A percentile compares a stretch with the other conserved stretches of the same genome.
Conservation (phyloP, 768 basidiomycete genomes). For the Strobilomyces dryophilus region DNA sequence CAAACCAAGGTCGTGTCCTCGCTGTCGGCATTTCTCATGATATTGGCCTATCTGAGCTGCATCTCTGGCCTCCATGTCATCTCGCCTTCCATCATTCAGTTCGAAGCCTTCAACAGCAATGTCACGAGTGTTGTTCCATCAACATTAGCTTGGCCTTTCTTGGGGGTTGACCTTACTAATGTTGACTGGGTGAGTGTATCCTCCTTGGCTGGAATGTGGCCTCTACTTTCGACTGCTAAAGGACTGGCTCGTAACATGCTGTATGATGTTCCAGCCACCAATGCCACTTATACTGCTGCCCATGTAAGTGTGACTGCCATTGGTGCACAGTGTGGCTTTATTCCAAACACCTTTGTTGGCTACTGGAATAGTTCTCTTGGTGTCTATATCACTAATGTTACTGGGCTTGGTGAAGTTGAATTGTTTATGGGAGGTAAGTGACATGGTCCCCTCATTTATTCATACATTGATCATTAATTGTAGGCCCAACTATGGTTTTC, state of each 20-base stretch:
- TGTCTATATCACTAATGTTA: background rate
- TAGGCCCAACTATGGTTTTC: background rate
- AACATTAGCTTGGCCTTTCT: too few relatives aligned
- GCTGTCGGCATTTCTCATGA: background rate
- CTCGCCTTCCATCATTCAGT: background rate
- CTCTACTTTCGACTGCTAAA: background rate
- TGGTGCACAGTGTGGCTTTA: background rate
- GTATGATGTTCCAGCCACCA: background rate
- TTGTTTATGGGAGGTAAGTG: background rate
- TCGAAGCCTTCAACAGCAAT: too few relatives aligned
- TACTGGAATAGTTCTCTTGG: background rate
- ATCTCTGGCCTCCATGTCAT: background rate
- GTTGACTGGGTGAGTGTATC: background rate
- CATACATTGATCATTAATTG: background rate
- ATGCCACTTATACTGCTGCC: background rate
- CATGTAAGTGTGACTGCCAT: background rate
- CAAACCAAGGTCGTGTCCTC: background rate
- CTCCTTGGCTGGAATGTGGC: background rate
- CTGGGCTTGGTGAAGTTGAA: constrained; percentile 3
- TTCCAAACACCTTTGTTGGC: background rate
- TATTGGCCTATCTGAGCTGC: background rate
- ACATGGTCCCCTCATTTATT: background rate
- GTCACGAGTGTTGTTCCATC: too few relatives aligned
- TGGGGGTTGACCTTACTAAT: background rate
- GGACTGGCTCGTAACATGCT: background rate